phyloP scores from a whole-genome alignment of 352 stramenopile genomes.

The Globisporangium perplexum region DNA sequence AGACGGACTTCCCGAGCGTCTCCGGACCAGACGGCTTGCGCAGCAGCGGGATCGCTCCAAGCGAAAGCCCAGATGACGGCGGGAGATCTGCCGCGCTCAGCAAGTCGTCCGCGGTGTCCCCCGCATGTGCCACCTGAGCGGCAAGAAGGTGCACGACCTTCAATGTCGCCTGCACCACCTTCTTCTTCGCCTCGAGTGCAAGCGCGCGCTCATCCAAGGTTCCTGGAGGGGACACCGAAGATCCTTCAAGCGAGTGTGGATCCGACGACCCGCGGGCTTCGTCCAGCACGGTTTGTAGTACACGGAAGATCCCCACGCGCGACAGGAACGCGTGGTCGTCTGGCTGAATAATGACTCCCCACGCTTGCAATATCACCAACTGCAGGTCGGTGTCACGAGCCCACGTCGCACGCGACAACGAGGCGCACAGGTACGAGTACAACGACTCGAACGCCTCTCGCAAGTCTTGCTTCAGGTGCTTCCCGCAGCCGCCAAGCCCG shows the following conservation, averaged over 20 bases:
- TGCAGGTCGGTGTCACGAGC: conserved; percentile 76
- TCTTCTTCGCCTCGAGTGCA: conserved; percentile 47
- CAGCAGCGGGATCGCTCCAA: conserved; percentile 70
- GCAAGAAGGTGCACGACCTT: conserved; percentile 86
- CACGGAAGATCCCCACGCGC: conserved; percentile 83
- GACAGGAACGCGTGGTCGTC: conserved; percentile 89
- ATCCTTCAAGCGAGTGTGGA: conserved; percentile 17
- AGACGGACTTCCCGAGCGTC: conserved; percentile 87
- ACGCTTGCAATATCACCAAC: conserved; percentile 75
- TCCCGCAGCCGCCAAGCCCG: conserved; percentile 74
- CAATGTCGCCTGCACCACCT: conserved; percentile 81
- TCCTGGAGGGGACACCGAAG: conserved; percentile 10
- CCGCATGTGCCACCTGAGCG: conserved; percentile 81
- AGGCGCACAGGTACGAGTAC: conserved; percentile 70
- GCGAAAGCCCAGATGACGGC: conserved; percentile 29
- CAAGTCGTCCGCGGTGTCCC: conserved; percentile 56
- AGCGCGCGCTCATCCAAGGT: conserved; percentile 37
- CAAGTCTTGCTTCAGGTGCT: conserved; percentile 70
- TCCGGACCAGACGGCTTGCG: conserved; percentile 82
- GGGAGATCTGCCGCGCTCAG: conserved; percentile 44
- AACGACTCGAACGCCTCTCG: conserved; percentile 81
- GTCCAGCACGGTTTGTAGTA: conserved; percentile 87
- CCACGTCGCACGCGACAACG: conserved; percentile 81
- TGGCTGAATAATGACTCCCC: conserved; percentile 84
- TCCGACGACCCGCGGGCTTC: conserved; percentile 65